These are phyloP conservation scores for Ulvella scutata DNA, from an alignment of 139 green algal genomes.

Conservation along the genomic window DNA sequence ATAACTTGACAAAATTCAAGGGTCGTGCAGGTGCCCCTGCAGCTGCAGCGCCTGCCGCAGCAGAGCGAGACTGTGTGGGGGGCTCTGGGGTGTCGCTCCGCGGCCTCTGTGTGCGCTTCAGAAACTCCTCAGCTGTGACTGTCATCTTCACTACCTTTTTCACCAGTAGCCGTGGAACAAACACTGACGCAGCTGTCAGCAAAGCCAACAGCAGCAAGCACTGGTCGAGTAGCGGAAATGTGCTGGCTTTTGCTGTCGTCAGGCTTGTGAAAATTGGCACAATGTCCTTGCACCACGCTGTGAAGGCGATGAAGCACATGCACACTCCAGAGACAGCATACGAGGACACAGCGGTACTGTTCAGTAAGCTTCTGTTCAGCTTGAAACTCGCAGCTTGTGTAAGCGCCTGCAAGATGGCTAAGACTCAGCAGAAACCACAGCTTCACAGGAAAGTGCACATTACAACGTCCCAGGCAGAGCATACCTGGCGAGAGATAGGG, in stretches of 20 bases:
- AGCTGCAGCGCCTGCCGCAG: too few species aligned
- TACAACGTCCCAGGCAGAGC: not conserved
- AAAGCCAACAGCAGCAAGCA: not conserved
- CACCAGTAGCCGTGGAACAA: not conserved
- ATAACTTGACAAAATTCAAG: too few species aligned
- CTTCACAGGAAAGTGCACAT: too few species aligned
- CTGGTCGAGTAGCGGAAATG: not conserved
- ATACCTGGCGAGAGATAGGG: not conserved
- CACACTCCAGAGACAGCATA: not conserved
- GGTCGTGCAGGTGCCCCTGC: too few species aligned
- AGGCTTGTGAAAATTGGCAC: not conserved
- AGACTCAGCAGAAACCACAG: too few species aligned
- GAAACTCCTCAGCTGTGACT: not conserved
- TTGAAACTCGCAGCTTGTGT: not conserved
- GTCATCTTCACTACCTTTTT: not conserved
- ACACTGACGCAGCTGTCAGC: not conserved
- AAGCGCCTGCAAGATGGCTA: not conserved
- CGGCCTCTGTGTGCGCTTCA: too few species aligned
- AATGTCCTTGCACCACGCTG: not conserved
- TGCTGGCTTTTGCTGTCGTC: not conserved
- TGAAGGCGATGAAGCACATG: not conserved
- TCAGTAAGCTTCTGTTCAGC: not conserved
- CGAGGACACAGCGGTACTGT: not conserved
- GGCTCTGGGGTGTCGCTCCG: too few species aligned
- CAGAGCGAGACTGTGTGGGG: too few species aligned